Base-by-base conservation (phyloP, 345 rosid species). In the Salix dunnii region DNA sequence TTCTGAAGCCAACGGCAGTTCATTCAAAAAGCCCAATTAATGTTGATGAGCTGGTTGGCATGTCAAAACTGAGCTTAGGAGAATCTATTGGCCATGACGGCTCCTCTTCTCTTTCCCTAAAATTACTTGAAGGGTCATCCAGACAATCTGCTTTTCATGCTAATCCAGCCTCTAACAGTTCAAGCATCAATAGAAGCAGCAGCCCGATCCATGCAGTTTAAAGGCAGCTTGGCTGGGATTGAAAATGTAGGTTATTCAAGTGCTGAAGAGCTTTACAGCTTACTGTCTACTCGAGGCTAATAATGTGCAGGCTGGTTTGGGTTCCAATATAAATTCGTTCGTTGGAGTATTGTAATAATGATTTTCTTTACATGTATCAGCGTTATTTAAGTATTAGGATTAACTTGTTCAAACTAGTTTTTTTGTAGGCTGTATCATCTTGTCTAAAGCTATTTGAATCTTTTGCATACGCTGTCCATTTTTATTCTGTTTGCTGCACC, bases 371-470 rank as follows among this genome's bases (percentile, higher is more conserved):
- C 36, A 33, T 9, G 43, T 40, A 2, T 10, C 2, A 40, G 43
- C 43, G 12, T 40, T 40, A 40, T 72, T 70, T 75, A 30, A 25
- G 36, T 28, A 72, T 33, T 64, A 48, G 53, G 53, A 48, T 48
- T 6, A 48, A 48, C 53, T 48, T 48, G 53, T 16, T 48, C 53
- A 48, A 48, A 10, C 30, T 66, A 77, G 65, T 18, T n/a, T 77
- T 36, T 17, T n/a, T 48, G 35, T 76, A 82, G 85, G 84, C 33
- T 73, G 75, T 78, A 78, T 82, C 77, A 79, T 53, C 76, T 82
- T 55, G 71, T 80, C 68, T 66, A 82, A 76, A 79, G 83, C 85
- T 80, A 78, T 78, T 85, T 80, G 78, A 83, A 87, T 79, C 74
- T 63, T 71, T 67, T 38, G 81, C 71, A 49, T 48, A 1, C 25